These are phyloP conservation scores for Aspergillus nidulans DNA, from an alignment of 495 filamentous ascomycete species.

Conservation along the genomic window DNA sequence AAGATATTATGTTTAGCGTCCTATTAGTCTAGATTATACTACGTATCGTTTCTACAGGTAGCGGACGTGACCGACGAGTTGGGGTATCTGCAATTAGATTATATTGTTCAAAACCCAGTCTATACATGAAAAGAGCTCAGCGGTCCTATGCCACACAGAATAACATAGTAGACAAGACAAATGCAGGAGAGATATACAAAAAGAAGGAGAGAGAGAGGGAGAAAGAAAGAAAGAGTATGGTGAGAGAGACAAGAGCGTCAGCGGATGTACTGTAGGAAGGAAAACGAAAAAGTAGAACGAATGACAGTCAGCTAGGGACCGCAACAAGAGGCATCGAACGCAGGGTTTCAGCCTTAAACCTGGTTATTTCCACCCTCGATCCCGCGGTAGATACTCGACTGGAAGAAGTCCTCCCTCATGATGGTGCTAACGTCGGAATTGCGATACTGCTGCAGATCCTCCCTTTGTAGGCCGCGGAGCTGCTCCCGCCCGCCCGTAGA, in stretches of 20 bases:
- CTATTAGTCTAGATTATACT: too few species aligned
- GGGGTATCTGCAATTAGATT: background rate
- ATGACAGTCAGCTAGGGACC: too few species aligned
- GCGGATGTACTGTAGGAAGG: too few species aligned
- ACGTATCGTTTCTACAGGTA: too few species aligned
- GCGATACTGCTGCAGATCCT: conserved; percentile 36
- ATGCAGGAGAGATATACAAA: background rate
- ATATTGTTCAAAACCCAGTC: background rate
- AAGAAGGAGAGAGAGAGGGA: background rate
- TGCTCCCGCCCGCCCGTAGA: conserved; percentile 35
- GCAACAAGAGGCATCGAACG: background rate
- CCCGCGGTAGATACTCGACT: conserved; percentile 23
- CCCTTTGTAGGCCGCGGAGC: conserved; percentile 34
- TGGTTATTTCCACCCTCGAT: conserved; percentile 5
- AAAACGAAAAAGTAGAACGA: background rate
- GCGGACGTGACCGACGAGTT: too few species aligned
- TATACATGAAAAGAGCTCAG: background rate
- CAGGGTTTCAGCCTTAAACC: background rate
- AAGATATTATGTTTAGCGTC: too few species aligned
- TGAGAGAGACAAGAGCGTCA: too few species aligned
- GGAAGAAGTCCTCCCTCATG: conserved; percentile 38
- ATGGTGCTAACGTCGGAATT: conserved; percentile 41
- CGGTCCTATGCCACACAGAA: too few species aligned
- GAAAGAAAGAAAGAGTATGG: too few species aligned
- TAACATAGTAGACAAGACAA: background rate